Evolutionary conservation across 1,284 basidiomycete genomes (phyloP), one percentile per base, ranked within the genome.

Genomic region (Ustilago vetiveriae): DNA sequence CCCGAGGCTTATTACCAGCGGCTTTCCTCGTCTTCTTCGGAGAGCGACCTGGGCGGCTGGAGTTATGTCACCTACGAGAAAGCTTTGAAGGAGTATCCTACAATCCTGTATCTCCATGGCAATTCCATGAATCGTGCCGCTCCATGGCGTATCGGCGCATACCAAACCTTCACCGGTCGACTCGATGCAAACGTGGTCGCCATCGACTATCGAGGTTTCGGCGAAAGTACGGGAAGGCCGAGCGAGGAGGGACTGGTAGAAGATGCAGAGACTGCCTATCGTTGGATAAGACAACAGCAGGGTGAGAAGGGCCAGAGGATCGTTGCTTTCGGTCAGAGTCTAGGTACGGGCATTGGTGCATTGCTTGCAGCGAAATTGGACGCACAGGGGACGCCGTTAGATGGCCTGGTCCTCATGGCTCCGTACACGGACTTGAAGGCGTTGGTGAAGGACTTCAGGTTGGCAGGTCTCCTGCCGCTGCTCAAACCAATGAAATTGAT

Each of bases 191-290:
- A 95, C 78, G 89, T 96, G 2, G 82, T 96, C 19, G 89, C 88
- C 0, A 88, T 92, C 39, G 94, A 96, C 82, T 95, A 95, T 79
- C 88, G 92, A n/a, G 94, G 94, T 0, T 98, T 91, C 74, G 94
- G 85, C 0, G 93, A 98, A 79, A 94, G 92, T 52, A 86, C 87
- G 0, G 92, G 93, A 1, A 82, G 22, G 3, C 94, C 94, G 0
- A 88, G 86, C 10, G 90, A 94, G 79, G 82, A 83, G 13, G 95
- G 94, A 0, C 83, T 97, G 0, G 82, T 87, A 0, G 82, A 82
- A 4, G 95, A 98, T 77, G 92, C 92, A 2, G 85, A 88, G 23
- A 86, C 91, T 0, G 90, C 89, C 0, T 96, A 89, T 86, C 87
- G 92, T 71, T 95, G 90, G 89, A 83, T 92, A 88, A 17, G 40